Evolutionary conservation across 345 rosid genomes (phyloP).

Genomic region (Brassica rapa): DNA sequence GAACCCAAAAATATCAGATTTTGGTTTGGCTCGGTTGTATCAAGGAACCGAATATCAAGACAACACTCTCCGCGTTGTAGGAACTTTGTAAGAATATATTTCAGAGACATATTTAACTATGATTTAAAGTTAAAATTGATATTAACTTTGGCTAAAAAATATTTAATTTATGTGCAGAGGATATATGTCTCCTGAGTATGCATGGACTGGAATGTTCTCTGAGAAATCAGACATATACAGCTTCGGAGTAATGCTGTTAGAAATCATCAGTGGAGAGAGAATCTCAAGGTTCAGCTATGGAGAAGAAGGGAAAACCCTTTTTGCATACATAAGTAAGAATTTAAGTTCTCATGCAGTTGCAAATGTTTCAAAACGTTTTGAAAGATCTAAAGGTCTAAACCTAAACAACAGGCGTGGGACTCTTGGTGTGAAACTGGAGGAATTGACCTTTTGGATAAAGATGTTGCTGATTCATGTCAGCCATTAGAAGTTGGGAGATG

Average conservation of each 20-base stretch:
- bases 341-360: not conserved
- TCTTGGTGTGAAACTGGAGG: slow-evolving; percentile 27
- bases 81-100: slow-evolving; percentile 31
- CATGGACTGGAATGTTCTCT: slow-evolving; percentile 37
- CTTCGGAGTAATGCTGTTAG: slow-evolving; percentile 46
- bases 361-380: not conserved
- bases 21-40: slow-evolving; percentile 37
- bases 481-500: slow-evolving; percentile 23
- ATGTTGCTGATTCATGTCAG: slow-evolving; percentile 1
- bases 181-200: slow-evolving; percentile 7
- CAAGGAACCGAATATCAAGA: slow-evolving; percentile 28
- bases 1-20: slow-evolving; percentile 37
- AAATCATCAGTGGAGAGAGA: slow-evolving; percentile 26
- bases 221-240: slow-evolving; percentile 52
- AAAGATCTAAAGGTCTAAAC: not conserved
- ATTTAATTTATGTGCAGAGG: not conserved
- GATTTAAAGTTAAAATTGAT: not conserved
- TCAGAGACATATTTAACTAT: not conserved
- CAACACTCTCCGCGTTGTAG: slow-evolving; percentile 24
- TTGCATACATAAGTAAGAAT: slow-evolving; percentile 20
- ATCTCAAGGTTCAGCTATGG: slow-evolving; percentile 31
- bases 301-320: slow-evolving; percentile 17
- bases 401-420: slow-evolving; percentile 23
- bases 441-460: slow-evolving; percentile 15
- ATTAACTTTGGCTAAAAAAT: not conserved